A percentile compares a stretch with the other conserved stretches of the same genome.
These are phyloP conservation scores for Phanerochaete carnosa DNA, from an alignment of 768 basidiomycete genomes.

Conservation along the genomic window DNA sequence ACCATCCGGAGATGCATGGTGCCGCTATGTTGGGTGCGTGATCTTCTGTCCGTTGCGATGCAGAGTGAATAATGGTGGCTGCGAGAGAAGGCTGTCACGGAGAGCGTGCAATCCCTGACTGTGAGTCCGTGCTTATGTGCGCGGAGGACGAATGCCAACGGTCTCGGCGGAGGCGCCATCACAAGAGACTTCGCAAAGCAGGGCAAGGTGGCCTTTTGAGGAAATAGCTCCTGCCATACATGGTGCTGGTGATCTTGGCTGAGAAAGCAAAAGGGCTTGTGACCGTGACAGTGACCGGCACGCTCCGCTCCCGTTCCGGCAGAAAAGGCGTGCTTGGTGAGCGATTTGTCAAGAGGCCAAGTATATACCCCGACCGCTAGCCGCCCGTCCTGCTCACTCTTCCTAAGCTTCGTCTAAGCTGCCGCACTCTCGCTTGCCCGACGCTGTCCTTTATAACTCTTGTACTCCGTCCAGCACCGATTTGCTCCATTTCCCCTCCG, in stretches of 20 bases:
- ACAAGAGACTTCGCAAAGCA: too few relatives aligned
- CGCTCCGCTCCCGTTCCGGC: constrained; percentile 13
- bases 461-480: constrained; percentile 1
- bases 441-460: constrained; percentile 1
- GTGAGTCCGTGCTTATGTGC: not conserved
- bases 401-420: constrained; percentile 5
- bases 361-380: constrained; percentile 10
- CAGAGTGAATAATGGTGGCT: too few relatives aligned
- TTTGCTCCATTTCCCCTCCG: not conserved
- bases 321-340: constrained; percentile 3
- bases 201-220: too few relatives aligned
- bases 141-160: not conserved
- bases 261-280: constrained; percentile 11
- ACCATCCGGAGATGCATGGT: not conserved
- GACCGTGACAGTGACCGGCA: constrained; percentile 15
- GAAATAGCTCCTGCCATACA: not conserved
- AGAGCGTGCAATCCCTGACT: not conserved
- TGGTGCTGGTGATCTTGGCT: constrained; percentile 9
- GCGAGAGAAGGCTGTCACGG: not conserved
- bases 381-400: constrained; percentile 1
- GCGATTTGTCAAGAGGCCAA: constrained; percentile 14
- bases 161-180: too few relatives aligned
- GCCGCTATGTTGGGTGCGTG: too few relatives aligned
- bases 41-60: too few relatives aligned
- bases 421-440: constrained; percentile 1